Conservation (phyloP, 73 alveolate genomes). For the Breviolum minutum region DNA sequence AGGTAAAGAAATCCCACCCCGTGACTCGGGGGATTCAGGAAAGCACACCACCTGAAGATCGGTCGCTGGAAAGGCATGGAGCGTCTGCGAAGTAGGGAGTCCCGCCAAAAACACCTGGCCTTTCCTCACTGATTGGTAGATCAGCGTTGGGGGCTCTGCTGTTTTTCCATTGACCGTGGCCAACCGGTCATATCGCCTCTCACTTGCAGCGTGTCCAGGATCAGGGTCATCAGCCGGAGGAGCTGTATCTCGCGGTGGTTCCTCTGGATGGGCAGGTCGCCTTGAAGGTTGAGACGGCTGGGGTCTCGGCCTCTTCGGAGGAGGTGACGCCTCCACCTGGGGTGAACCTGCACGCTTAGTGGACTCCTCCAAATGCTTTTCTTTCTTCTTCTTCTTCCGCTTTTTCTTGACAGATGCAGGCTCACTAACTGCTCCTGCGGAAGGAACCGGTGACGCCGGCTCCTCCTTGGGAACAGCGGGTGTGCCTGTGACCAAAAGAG, state of each 20-base stretch:
- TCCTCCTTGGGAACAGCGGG: no score
- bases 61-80: background rate
- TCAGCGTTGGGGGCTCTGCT: background rate
- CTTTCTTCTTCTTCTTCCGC: no score
- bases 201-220: background rate
- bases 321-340: background rate
- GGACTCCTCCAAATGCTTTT: no score
- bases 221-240: background rate
- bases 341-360: background rate
- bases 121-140: background rate
- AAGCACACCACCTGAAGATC: background rate
- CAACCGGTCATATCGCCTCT: background rate
- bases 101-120: background rate
- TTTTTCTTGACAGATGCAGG: no score
- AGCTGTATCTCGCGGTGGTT: background rate
- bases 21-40: background rate
- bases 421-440: background rate
- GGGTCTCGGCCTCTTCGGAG: background rate
- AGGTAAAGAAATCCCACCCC: background rate
- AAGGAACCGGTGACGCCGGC: no score
- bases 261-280: background rate
- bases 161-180: background rate
- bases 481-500: no score
- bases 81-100: background rate
- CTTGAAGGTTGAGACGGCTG: background rate